Evolutionary conservation across 768 basidiomycete genomes (phyloP), one percentile per base, ranked within the genome.

Genomic region (Clathrus columnatus): DNA sequence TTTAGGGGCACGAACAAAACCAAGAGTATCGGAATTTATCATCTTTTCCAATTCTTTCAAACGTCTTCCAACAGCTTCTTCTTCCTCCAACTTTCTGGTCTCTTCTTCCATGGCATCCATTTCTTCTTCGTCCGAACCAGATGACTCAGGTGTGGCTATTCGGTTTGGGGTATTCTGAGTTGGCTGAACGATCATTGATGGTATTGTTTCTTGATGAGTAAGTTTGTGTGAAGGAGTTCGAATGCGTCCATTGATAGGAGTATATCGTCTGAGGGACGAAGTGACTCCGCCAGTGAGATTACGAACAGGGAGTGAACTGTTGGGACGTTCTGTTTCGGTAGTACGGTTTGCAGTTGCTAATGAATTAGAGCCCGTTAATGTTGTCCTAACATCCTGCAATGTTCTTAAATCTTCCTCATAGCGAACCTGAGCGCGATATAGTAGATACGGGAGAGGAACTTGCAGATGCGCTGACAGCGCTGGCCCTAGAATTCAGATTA

Each of bases 391-490:
- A 59, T 83, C 84, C 62, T 87, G 84, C 48, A 91, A 65, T 1
- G 86, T 85, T 36, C 85, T 81, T 27, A 92, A 79, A 64, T 90
- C 90, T 67, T 91, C 85, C 65, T 91, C 88, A 54, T 87, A 91
- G 59, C 90, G 77, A 11, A 82, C 83, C 65, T 90, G 86, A 14
- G 87, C 87, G 20, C 90, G 80, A 63, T 90, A 90, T 8, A 92
- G 78, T 26, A 92, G 76, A 67, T 91, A 92, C 0, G 90, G 90
- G 4, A 92, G 69, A 0, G 90, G 90, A 0, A 91, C 87, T 60
- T 84, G 75, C 4, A 92, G 77, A 63, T 87, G 88, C 23, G 80
- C 75, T 3, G 90, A 87, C 11, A 92, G 78, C 28, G 81, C 86
- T 68, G 87, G 91, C 90, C 89, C 89, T 92, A 66, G 43, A 30